Conservation (phyloP, 2,329 filamentous ascomycete species). For the Stagonosporopsis chrysanthemi region DNA sequence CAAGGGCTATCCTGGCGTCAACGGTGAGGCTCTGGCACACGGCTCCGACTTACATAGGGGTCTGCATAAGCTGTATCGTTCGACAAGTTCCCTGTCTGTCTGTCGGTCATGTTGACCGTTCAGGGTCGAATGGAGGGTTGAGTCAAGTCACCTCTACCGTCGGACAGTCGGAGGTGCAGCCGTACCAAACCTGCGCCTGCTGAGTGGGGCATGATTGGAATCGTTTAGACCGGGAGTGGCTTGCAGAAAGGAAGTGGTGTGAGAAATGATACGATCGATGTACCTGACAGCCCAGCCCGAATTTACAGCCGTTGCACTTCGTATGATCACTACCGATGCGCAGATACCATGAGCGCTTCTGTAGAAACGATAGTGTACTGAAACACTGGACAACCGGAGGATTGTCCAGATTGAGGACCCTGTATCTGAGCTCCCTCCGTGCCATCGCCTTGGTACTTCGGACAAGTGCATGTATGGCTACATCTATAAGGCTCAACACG, state of each 20-base stretch:
- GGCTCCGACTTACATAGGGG: no score
- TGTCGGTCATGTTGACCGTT: not conserved
- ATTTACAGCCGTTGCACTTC: not conserved
- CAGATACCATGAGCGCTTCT: slow-evolving; percentile 1
- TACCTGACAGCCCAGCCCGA: not conserved
- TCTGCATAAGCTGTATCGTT: no score
- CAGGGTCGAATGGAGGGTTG: not conserved
- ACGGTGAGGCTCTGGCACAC: not conserved
- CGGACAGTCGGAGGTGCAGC: not conserved
- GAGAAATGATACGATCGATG: not conserved
- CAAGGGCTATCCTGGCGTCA: not conserved
- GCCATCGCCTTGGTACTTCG: not conserved
- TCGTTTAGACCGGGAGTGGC: not conserved
- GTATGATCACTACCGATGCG: not conserved
- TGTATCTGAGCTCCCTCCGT: not conserved
- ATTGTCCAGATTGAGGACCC: not conserved
- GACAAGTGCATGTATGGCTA: not conserved
- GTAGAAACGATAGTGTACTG: not conserved
- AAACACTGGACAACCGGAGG: not conserved
- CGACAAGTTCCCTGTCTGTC: not conserved
- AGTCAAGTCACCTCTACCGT: not conserved
- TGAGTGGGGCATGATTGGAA: no score
- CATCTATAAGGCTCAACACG: not conserved
- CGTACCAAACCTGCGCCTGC: not conserved
- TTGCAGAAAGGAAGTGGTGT: not conserved